phyloP scores from a whole-genome alignment of 306 rosid genomes.

The Prosopis cineraria region DNA sequence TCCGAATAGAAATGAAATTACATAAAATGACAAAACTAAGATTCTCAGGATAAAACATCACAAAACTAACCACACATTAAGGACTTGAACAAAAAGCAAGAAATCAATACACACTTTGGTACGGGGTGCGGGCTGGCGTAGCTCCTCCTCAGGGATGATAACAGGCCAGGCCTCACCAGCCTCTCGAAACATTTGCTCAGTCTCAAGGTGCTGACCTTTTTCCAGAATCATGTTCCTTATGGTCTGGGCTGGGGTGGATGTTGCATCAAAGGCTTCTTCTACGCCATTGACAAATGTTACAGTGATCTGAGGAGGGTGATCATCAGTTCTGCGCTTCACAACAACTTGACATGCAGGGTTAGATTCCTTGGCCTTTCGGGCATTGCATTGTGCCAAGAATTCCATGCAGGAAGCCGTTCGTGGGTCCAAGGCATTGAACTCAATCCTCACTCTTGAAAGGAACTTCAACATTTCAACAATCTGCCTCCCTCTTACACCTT shows the following conservation, averaged over 20 bases:
- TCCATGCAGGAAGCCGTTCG: constrained; percentile 91
- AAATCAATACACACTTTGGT: constrained; percentile 59
- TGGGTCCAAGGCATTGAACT: constrained; percentile 90
- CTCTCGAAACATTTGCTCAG: constrained; percentile 82
- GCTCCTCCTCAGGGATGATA: constrained; percentile 68
- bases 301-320: constrained; percentile 76
- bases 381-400: constrained; percentile 92
- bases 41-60: not conserved
- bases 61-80: not conserved
- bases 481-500: not conserved
- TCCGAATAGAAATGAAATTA: not conserved
- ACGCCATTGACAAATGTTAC: constrained; percentile 88
- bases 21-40: not conserved
- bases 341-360: constrained; percentile 78
- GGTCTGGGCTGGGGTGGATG: constrained; percentile 70
- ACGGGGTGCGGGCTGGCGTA: constrained; percentile 54
- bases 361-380: constrained; percentile 83
- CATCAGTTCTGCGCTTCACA: constrained; percentile 85
- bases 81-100: not conserved
- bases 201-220: constrained; percentile 73
- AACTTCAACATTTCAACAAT: constrained; percentile 67
- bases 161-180: constrained; percentile 92
- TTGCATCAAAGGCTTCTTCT: constrained; percentile 78
- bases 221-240: constrained; percentile 77
- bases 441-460: constrained; percentile 75